Conservation (phyloP, 495 filamentous ascomycete species). For the Letharia columbiana region DNA sequence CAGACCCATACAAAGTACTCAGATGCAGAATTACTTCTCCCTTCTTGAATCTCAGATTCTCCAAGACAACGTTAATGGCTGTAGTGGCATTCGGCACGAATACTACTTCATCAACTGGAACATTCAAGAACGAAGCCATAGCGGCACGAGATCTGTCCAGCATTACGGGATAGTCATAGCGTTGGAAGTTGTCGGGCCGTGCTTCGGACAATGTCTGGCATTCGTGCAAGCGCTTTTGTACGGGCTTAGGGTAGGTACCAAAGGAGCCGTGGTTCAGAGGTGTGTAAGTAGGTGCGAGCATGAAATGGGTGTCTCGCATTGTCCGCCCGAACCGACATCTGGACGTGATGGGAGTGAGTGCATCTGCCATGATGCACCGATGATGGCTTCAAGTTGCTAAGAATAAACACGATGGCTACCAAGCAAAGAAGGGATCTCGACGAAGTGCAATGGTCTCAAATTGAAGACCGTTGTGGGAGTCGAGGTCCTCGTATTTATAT, state of each 20-base stretch:
- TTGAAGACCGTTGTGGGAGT: not conserved
- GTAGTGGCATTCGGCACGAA: conserved; percentile 77
- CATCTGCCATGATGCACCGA: conserved; percentile 2
- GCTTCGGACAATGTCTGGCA: conserved; percentile 56
- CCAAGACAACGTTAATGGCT: conserved; percentile 70
- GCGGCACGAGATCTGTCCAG: conserved; percentile 56
- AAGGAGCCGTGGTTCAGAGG: conserved; percentile 88
- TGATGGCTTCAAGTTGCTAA: not conserved
- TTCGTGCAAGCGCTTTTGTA: conserved; percentile 48
- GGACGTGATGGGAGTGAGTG: not conserved
- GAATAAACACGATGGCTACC: not conserved
- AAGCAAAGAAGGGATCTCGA: too few species aligned
- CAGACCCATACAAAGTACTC: conserved; percentile 66
- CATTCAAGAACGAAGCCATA: conserved; percentile 55
- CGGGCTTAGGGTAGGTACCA: conserved; percentile 57
- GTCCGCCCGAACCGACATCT: conserved; percentile 40
- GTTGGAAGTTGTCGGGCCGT: conserved; percentile 64
- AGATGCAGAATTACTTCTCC: conserved; percentile 61
- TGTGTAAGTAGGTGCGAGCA: conserved; percentile 55
- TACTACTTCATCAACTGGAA: conserved; percentile 54
- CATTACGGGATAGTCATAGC: conserved; percentile 47
- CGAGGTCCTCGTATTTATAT: not conserved
- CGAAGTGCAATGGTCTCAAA: too few species aligned
- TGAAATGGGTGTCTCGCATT: conserved; percentile 57
- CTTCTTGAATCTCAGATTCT: conserved; percentile 52